Evolutionary conservation across 495 filamentous ascomycete species (phyloP), one percentile per base, ranked within the genome.

Genomic region (Cairneyella variabilis): DNA sequence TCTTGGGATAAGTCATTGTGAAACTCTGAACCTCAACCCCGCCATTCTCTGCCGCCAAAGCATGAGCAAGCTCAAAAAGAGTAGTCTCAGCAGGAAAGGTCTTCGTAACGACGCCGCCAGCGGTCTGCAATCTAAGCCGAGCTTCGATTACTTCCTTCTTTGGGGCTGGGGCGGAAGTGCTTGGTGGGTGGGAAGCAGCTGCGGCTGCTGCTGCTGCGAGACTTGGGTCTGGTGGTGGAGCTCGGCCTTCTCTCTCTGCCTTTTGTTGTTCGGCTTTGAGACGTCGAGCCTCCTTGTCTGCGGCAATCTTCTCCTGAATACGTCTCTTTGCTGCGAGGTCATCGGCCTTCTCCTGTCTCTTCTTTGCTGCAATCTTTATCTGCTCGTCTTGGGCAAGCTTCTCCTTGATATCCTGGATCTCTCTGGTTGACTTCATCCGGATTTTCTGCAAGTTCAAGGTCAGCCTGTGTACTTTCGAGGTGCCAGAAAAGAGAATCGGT

Each of bases 261-360:
- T 88, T 91, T 64, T 90, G 88, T 45, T 81, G 73, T 63, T 97
- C 95, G 30, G 88, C 83, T 61, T 88, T 90, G 54, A 85, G 75
- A 47, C 85, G 83, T 39, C 95, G 80, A 57, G 89, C 88, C 54
- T 87, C 86, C 71, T 89, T 95, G 69, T 96, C 90, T 9, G 88
- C 90, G 51, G 89, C 89, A 39, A 99, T 97, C 73, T 86, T 90
- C 45, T 89, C 90, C 71, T 89, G 86, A 64, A 96, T 89, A 26
- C 85, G 80, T 70, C 85, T 86, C 72, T 91, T 92, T 4, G 91
- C 92, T 39, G 86, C 88, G 32, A 86, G 65, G n/a, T 97, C 93
- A 5, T 86, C 89, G 28, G 78, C 74, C 75, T 96, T 96, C 70
- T 99, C 93, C 62, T 81, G 75, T 53, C 84, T 80, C 72, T 95